Base-by-base conservation (phyloP, 1,139 yeast genomes). In the Trichomonascaceae sp. region DNA sequence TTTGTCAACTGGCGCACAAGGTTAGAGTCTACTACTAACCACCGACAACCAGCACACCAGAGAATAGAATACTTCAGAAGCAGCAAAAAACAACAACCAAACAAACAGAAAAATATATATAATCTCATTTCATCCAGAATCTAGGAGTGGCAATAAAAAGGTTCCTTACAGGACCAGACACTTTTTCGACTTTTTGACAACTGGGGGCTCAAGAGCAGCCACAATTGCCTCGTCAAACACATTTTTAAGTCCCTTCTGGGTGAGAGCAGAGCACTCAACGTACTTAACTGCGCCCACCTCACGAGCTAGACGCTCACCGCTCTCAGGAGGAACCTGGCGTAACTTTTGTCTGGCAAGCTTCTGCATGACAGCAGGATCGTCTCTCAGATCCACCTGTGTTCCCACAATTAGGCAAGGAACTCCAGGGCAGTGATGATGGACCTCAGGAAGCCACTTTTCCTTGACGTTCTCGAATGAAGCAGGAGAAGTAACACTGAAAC, bases 391-490 rank as follows among this genome's bases (percentile, higher is more conserved):
- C 40, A 82, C 76, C 62, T 87, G 96, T 16, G 97, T 87, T 45
- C 97, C 97, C 28, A 87, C 97, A 53, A 87, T 82, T 50, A 87
- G 71, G 52, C 95, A 85, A 22, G 97, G 96, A 31, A 85, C 95
- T 40, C 93, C 94, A 15, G 97, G 97, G 52, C 96, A 89, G 62
- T 89, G 97, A 61, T 87, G 96, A 53, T 82, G 89, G 41, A 89
- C 94, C 60, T 89, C 98, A 23, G 97, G 97, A 64, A 84, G 78
- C 98, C 98, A 89, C 60, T 89, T 89, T 61, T 87, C 96, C 57
- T 82, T 80, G 38, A 89, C 97, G 63, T 89, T 89, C 62, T 89
- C 97, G 58, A 87, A 89, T n/a, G 93, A 79, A 28, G 97, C 93
- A 27, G 97, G 97, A 18, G 95, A 84, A 44, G 92, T 82, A 38